Percentiles rank a stretch among this genome's conserved stretches.
Evolutionary conservation across 768 basidiomycete genomes (phyloP).

Genomic region (Hemileccinum rubropunctum): DNA sequence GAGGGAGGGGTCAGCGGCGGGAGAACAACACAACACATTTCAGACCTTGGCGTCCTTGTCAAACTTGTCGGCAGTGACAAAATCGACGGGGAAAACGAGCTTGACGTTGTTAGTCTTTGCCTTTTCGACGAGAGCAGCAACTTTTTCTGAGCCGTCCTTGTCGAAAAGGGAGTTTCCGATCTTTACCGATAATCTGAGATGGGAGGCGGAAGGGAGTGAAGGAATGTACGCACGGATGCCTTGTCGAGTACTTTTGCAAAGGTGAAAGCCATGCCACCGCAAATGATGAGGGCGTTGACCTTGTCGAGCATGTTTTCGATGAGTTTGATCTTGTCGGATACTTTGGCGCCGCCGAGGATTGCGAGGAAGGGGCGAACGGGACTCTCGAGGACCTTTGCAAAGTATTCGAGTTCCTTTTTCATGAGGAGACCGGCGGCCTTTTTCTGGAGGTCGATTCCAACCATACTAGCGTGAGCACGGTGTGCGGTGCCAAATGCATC

Average conservation of each 20-base stretch:
- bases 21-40: not conserved
- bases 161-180: slow-evolving; percentile 97
- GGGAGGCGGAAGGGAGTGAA: not conserved
- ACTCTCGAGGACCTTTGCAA: slow-evolving; percentile 94
- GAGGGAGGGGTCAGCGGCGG: slow-evolving; percentile 4
- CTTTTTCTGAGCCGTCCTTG: slow-evolving; percentile 83
- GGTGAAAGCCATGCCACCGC: slow-evolving; percentile 99
- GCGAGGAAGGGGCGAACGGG: slow-evolving; percentile 97
- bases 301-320: slow-evolving; percentile 99
- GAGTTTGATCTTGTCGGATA: slow-evolving; percentile 97
- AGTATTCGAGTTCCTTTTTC: slow-evolving; percentile 98
- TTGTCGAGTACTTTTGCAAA: slow-evolving; percentile 93
- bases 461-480: slow-evolving; percentile 98
- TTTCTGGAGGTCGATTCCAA: slow-evolving; percentile 89
- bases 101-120: slow-evolving; percentile 90
- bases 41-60: slow-evolving; percentile 83
- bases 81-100: slow-evolving; percentile 94
- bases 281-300: slow-evolving; percentile 94
- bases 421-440: slow-evolving; percentile 95
- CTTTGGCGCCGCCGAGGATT: slow-evolving; percentile 97
- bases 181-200: slow-evolving; percentile 29
- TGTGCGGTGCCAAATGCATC: slow-evolving; percentile 99
- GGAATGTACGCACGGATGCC: slow-evolving; percentile 50
- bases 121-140: slow-evolving; percentile 79
- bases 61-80: slow-evolving; percentile 92